phyloP scores from a whole-genome alignment of 257 asterid species.

The Nicotiana otophora region DNA sequence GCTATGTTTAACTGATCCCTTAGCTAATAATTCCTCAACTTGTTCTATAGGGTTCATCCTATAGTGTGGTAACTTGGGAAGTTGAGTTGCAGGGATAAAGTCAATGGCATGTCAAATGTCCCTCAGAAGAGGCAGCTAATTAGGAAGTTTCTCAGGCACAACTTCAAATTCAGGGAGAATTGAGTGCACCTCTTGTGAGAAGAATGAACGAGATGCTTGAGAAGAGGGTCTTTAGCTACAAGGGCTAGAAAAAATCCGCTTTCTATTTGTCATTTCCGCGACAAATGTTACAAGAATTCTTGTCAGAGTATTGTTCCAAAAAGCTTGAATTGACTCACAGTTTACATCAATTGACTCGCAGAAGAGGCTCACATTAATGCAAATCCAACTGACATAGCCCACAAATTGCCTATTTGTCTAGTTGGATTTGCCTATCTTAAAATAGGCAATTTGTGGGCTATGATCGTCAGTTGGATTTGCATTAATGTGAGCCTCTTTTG shows the following conservation, averaged over 20 bases:
- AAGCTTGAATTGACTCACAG: neutral
- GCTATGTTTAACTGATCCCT: too few species aligned
- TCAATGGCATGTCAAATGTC: neutral
- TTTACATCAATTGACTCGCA: neutral
- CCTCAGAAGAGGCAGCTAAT: neutral
- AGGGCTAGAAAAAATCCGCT: neutral
- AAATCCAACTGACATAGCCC: neutral
- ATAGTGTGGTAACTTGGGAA: neutral
- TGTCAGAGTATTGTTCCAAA: too few species aligned
- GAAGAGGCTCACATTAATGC: too few species aligned
- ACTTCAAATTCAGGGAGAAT: neutral
- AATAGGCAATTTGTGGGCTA: too few species aligned
- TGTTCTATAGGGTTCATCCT: neutral
- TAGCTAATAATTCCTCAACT: too few species aligned
- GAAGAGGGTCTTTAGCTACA: neutral
- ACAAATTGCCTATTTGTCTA: too few species aligned
- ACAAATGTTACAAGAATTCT: neutral
- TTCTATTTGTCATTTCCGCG: neutral
- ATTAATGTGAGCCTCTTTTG: too few species aligned
- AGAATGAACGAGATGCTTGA: neutral
- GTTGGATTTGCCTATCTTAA: too few species aligned
- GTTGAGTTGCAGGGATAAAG: neutral
- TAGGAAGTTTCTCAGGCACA: neutral
- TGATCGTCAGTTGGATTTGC: too few species aligned
- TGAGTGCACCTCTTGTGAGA: neutral